Evolutionary conservation across 805 yeast genomes (phyloP), one percentile per base, ranked within the genome.

Genomic region (Teunomyces kruisii): DNA sequence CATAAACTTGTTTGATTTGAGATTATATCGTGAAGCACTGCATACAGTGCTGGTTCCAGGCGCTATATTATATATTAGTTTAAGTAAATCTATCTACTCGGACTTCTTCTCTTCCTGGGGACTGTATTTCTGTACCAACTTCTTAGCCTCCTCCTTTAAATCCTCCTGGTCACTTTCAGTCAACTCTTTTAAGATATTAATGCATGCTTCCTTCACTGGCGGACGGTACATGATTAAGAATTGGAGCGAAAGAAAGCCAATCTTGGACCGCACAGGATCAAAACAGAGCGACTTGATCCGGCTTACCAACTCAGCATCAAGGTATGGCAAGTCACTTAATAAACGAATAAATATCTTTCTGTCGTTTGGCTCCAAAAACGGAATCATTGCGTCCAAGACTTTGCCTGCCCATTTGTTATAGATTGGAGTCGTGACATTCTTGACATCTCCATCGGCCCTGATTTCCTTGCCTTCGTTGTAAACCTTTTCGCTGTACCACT

Each of bases 201-300:
- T 56, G 54, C 86, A 80, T 9, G 69, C 67, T 2, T 61, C 71
- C 48, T 83, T 79, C 24, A 80, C 88, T 0, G 98, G 97, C 0
- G 97, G 96, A 56, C 96, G 78, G 63, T 88, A 87, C 92, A 89
- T 86, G 44, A 91, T 80, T 49, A 94, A 67, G 57, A 85, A 88
- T 52, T 87, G 88, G 45, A 95, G 67, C 1, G 96, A 81, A 54
- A 88, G 84, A 54, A 88, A 81, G 0, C 98, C 99, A 17, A 92
- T 68, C 42, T 83, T 76, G 16, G 81, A 74, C 64, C 97, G 79
- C 16, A 80, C 85, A 0, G 98, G 98, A 61, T 94, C 98, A 37
- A 80, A 69, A 58, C 97, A 86, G 12, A 94, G 66, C 9, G 92
- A 81, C 56, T 80, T 79, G 43, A 92, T 75, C 46, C 83, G 81